Base-by-base conservation (phyloP, 306 rosid genomes). In the Vigna trinervia region DNA sequence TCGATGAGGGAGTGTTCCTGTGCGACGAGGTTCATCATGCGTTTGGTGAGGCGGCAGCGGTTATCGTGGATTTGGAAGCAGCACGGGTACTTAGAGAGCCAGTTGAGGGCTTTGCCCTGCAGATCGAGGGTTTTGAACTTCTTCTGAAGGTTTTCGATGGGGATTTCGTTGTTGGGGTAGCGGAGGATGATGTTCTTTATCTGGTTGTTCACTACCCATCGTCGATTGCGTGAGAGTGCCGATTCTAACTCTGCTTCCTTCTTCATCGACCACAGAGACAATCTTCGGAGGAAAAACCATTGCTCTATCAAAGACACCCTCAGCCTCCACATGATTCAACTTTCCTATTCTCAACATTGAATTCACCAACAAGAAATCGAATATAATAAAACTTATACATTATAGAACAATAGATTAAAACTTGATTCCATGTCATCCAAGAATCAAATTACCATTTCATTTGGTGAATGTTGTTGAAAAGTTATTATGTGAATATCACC, bases 121-220 rank as follows among this genome's bases (percentile, higher is more conserved):
- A 90, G 96, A 80, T 92, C 93, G 23, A 94, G 97, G 71, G 85
- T 92, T 84, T 88, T 94, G 81, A 92, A 94, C 78, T 89, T 94
- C 86, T 87, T 92, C 86, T 92, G 97, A 12, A 92, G 89, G 75
- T 76, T 81, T 41, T 70, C 56, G 17, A 94, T 80, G 4, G 94
- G 88, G n/a, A 84, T 84, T 12, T 85, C 77, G 73, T 85, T 86
- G 71, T 88, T 80, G 0, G 95, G 98, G 75, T 86, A 88, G 4
- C 93, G 87, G 56, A 90, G 93, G 70, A 92, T 82, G 47, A 92
- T 90, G 86, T 90, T 90, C 84, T 92, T 92, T 32, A 94, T 84
- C 75, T 92, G 98, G 75, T 94, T 94, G 85, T 94, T 92, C 9
- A 89, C 93, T 1, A 90, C 48, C 97, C 98, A 94, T 0, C 98